Conservation (phyloP, 1,139 yeast species). For the Yamadazyma diddensiae region DNA sequence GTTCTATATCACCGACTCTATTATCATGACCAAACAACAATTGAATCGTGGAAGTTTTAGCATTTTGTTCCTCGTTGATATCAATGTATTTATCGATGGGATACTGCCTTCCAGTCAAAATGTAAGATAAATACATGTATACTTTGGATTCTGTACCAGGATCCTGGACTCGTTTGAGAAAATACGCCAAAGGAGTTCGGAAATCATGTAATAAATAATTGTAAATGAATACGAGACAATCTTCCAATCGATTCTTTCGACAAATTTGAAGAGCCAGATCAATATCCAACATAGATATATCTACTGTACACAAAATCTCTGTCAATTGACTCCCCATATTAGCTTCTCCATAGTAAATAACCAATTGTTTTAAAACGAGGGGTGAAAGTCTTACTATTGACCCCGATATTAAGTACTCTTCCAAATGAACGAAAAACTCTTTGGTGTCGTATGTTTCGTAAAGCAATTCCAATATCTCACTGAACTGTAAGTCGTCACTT, state of each 20-base stretch:
- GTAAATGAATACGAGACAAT: conserved; percentile 67
- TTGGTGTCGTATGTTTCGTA: conserved; percentile 45
- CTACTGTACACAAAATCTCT: conserved; percentile 63
- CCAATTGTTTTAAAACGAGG: conserved; percentile 54
- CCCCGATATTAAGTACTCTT: conserved; percentile 47
- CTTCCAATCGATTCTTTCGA: conserved; percentile 49
- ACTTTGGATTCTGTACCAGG: conserved; percentile 36
- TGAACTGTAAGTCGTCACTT: conserved; percentile 5
- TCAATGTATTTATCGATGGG: conserved; percentile 61
- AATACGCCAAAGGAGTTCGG: conserved; percentile 61
- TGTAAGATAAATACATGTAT: conserved; percentile 61
- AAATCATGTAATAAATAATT: conserved; percentile 64
- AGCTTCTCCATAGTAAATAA: conserved; percentile 41
- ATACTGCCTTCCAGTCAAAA: conserved; percentile 74
- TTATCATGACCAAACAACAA: conserved; percentile 43
- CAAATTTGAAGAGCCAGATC: conserved; percentile 68
- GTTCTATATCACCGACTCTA: conserved; percentile 4
- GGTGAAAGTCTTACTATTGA: conserved; percentile 57
- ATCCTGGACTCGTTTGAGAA: conserved; percentile 37
- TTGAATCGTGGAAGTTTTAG: conserved; percentile 49
- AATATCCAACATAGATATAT: conserved; percentile 65
- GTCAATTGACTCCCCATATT: conserved; percentile 52
- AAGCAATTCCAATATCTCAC: conserved; percentile 48
- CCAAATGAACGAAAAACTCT: conserved; percentile 50
- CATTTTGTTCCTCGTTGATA: conserved; percentile 21